Base-by-base conservation (phyloP, 306 rosid species). In the Fragaria iinumae region DNA sequence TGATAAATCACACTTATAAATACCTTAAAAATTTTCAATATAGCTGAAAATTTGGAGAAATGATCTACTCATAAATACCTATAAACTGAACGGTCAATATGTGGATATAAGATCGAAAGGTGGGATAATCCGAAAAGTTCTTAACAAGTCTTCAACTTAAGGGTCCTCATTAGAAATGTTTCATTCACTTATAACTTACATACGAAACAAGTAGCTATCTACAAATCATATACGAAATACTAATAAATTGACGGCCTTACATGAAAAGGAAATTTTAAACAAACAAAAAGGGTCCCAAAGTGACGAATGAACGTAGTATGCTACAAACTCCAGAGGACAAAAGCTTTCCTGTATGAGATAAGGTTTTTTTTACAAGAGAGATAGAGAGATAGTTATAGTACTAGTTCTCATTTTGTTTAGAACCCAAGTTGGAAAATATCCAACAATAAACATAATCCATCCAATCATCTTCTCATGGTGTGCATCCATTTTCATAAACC, bases 401-500 rank as follows among this genome's bases (percentile, higher is more conserved):
- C n/a, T 82, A 36, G 17, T 34, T 44, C 9, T 72, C 53, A 25
- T 72, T 79, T 77, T 49, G 27, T 56, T 75, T 41, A 56, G 79
- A 69, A 53, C 13, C 38, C 69, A 27, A 78, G 76, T 79, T 48
- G 69, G 47, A 48, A 81, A 84, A 71, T 67, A 86, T 80, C 81
- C 82, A 84, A 82, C 67, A 76, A 75, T 83, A 88, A 86, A 82
- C 17, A 59, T 88, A 39, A 82, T 79, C 77, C 80, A 53, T 82
- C 96, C 90, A 91, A 88, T 90, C 72, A 87, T 71, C 71, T 80
- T 84, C 86, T 83, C 75, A 76, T 84, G 81, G 79, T 88, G 88
- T 91, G 89, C 81, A 56, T 87, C 86, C 89, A 86, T 77, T 85
- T 82, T 83, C 83, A 76, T 52, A 64, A 76, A 74, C 81, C 90